Conservation (phyloP, 192 early-diverging fungal species). For the Podila clonocystis region DNA sequence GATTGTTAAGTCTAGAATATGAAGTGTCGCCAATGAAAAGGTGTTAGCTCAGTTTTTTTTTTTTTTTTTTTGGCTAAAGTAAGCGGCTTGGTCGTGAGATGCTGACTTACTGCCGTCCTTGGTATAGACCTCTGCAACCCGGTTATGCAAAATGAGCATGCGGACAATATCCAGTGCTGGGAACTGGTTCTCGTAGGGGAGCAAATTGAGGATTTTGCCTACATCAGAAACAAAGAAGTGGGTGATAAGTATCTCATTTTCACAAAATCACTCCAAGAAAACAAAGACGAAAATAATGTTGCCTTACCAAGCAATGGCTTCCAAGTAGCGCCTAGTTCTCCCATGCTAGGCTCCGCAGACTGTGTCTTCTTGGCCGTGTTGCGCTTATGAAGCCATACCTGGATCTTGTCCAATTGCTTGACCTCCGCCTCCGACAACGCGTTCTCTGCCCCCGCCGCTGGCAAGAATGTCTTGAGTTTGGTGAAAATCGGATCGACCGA, state of each 20-base stretch:
- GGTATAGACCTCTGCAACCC: constrained; percentile 57
- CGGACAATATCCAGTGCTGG: constrained; percentile 73
- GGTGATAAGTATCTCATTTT: neutral
- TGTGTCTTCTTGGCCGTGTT: constrained; percentile 31
- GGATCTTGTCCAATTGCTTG: constrained; percentile 48
- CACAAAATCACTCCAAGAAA: neutral
- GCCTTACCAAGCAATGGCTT: constrained; percentile 32
- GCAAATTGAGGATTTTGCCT: constrained; percentile 35
- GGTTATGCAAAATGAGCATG: constrained; percentile 59
- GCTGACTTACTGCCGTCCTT: constrained; percentile 44
- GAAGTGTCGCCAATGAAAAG: constrained; percentile 1
- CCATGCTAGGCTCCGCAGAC: constrained; percentile 35
- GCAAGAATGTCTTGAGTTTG: constrained; percentile 47
- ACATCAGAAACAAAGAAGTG: neutral
- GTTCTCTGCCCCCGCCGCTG: constrained; percentile 7
- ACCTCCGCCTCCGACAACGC: constrained; percentile 18
- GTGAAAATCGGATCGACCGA: constrained; percentile 45
- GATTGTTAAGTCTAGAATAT: constrained; percentile 12
- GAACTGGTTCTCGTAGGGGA: constrained; percentile 64
- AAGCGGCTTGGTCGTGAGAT: neutral
- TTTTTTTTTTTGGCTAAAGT: too few relatives aligned
- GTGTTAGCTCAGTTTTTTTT: constrained; percentile 7
- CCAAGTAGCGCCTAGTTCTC: constrained; percentile 27
- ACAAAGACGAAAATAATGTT: neutral
- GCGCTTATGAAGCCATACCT: constrained; percentile 35